Evolutionary conservation across 768 basidiomycete species (phyloP).

Genomic region (Lactarius evosmus): DNA sequence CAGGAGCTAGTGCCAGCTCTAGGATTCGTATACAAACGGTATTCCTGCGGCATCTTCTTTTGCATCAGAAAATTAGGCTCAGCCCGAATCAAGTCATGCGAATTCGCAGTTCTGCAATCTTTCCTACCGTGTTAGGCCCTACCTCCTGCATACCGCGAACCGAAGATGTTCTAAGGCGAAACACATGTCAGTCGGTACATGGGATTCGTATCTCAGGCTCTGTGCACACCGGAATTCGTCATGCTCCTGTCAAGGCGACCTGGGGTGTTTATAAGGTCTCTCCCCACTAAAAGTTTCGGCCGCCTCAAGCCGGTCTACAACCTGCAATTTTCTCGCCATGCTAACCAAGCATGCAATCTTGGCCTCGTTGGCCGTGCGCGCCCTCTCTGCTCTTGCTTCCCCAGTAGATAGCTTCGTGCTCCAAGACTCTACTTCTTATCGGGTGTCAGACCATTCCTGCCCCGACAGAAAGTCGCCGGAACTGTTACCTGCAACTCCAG

Average conservation of each 20-base stretch:
- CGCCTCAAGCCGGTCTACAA: background rate
- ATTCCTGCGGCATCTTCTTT: background rate
- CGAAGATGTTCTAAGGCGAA: background rate
- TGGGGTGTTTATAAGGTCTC: conserved; percentile 9
- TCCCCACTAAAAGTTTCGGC: background rate
- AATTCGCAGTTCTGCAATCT: too few relatives aligned
- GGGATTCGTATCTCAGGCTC: background rate
- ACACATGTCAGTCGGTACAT: too few relatives aligned
- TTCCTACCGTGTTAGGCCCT: too few relatives aligned
- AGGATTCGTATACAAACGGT: background rate
- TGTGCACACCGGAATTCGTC: background rate
- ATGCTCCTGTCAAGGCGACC: background rate
- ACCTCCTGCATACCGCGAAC: background rate
- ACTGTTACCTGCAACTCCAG: background rate
- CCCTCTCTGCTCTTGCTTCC: conserved; percentile 15
- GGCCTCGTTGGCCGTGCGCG: conserved; percentile 6
- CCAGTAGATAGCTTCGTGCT: background rate
- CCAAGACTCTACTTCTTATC: background rate
- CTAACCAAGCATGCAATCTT: conserved; percentile 3
- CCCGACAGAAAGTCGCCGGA: background rate
- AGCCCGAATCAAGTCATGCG: too few relatives aligned
- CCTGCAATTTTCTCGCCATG: background rate
- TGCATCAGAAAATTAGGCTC: too few relatives aligned
- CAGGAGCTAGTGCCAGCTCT: background rate
- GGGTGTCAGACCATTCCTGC: background rate